Conservation (phyloP, 345 rosid genomes). For the Mercurialis annua region DNA sequence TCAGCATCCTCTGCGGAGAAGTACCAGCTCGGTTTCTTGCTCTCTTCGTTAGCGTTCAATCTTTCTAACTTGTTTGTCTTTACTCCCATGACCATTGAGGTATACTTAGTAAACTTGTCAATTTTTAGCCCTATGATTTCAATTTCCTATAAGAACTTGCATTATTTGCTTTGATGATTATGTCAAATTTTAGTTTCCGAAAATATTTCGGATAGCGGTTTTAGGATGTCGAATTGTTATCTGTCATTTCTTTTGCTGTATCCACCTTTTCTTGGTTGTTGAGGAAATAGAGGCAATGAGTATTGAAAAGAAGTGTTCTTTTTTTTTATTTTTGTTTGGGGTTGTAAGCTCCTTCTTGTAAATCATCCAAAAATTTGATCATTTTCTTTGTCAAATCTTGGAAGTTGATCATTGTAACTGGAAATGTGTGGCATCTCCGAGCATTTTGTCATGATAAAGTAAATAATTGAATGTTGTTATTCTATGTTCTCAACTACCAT, state of each 20-base stretch:
- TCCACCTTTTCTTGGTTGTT: constrained; percentile 1
- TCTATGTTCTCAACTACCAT: background rate
- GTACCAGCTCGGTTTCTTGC: constrained; percentile 90
- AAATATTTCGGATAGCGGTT: background rate
- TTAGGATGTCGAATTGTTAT: constrained; percentile 1
- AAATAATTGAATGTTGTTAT: background rate
- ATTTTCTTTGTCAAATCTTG: constrained; percentile 9
- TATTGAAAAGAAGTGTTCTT: background rate
- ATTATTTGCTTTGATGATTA: background rate
- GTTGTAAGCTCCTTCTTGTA: background rate
- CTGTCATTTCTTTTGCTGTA: background rate
- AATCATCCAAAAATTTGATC: background rate
- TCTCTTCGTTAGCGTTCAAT: constrained; percentile 74
- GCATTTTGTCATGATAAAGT: background rate
- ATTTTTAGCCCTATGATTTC: background rate
- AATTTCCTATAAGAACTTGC: background rate
- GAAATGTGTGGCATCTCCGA: background rate
- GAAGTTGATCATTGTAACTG: background rate
- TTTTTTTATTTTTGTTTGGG: background rate
- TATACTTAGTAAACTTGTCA: constrained; percentile 20
- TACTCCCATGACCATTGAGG: constrained; percentile 95
- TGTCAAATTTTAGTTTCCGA: background rate
- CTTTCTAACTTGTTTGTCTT: constrained; percentile 84
- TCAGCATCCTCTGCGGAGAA: constrained; percentile 62
- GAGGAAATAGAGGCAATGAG: background rate